Evolutionary conservation across 129 eudicot species (phyloP).

Genomic region (Flaveria brownii): DNA sequence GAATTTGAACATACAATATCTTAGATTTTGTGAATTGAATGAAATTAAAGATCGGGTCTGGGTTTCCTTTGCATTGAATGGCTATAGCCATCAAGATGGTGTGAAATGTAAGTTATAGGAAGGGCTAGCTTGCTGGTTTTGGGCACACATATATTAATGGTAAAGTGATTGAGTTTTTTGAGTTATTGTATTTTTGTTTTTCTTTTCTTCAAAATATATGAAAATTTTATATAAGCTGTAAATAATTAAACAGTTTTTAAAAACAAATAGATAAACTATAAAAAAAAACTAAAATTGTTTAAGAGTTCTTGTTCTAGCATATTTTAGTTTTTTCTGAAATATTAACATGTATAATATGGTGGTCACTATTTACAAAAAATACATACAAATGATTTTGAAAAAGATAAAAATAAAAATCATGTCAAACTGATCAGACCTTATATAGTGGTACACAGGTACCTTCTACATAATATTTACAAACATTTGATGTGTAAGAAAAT

Average conservation of each 20-base stretch:
- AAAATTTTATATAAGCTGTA: too few relatives aligned
- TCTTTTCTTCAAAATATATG: too few relatives aligned
- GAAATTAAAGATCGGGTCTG: slow-evolving; percentile 9
- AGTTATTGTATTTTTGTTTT: not conserved
- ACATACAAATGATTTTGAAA: too few relatives aligned
- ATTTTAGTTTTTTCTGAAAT: too few relatives aligned
- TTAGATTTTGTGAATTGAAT: slow-evolving; percentile 27
- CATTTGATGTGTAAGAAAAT: not conserved
- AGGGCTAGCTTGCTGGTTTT: slow-evolving; percentile 17
- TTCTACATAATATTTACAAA: not conserved
- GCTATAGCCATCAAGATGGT: slow-evolving; percentile 18
- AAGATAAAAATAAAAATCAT: too few relatives aligned
- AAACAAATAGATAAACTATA: too few relatives aligned
- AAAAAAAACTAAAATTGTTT: too few relatives aligned
- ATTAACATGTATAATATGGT: too few relatives aligned
- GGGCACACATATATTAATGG: slow-evolving; percentile 12
- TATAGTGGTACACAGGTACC: too few relatives aligned
- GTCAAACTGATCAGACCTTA: not conserved
- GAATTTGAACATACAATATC: slow-evolving; percentile 8
- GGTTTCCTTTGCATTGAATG: slow-evolving; percentile 29
- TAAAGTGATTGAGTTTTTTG: not conserved
- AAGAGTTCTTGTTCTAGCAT: too few relatives aligned
- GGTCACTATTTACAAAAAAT: too few relatives aligned
- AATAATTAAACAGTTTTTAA: too few relatives aligned
- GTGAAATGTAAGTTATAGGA: slow-evolving; percentile 14